Evolutionary conservation across 495 filamentous ascomycete species (phyloP), one percentile per base, ranked within the genome.

Genomic region (Xylaria curta): DNA sequence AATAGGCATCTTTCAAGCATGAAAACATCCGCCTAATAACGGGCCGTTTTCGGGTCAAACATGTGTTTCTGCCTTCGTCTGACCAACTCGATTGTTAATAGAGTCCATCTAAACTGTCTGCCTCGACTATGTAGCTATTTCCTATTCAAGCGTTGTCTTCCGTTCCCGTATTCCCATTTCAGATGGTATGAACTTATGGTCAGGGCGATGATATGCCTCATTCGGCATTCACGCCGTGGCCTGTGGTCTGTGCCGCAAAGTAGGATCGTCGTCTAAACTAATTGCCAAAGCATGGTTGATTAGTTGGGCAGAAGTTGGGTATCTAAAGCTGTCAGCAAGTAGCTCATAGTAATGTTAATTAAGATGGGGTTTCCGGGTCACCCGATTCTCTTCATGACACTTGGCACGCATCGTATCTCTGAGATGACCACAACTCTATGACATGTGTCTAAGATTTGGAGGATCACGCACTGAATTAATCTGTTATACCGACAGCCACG

Each of bases 221-320:
- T 33, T 17, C 17, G 26, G 60, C 10, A 60, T 60, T 9, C 38
- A 60, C n/a, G 31, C 58, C 58, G 33, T 38, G 31, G 17, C 31
- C 58, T n/a, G 33, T 38, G 31, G 17, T 17, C 58, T n/a, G 58
- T n/a, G 58, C 21, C 33, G 58, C 31, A 60, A 60, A 10, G 31
- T 60, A 60, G 58, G 58, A 60, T 60, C 31, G 9, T 28, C 31
- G 49, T 26, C 36, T 28, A 51, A 9, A 31, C 31, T 21, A 26
- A 56, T 26, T 67, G 21, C 31, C n/a, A 56, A 56, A 28, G 15
- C 65, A 54, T 67, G 49, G 44, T 40, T n/a, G 1, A 54, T 49
- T 26, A 7, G 62, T 10, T 44, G 26, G 3, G 58, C 5, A 13
- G 33, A 26, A 7, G 42, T 10, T 44, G 26, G 4, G 58, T 13